phyloP scores from a whole-genome alignment of 768 basidiomycete species.

The Mycena latifolia region DNA sequence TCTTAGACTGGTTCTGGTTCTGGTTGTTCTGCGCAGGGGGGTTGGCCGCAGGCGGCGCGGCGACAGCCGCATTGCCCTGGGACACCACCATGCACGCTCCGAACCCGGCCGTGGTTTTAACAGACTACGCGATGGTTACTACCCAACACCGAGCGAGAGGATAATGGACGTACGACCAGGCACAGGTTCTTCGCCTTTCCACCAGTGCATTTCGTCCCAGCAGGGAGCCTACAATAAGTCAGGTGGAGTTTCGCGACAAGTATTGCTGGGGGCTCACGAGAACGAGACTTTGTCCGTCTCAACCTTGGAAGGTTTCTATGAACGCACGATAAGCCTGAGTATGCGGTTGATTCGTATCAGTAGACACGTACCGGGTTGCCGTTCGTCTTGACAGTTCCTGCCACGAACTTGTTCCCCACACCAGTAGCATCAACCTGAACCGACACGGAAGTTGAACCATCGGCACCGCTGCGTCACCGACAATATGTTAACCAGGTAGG shows the following conservation, averaged over 20 bases:
- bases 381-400: constrained; percentile 37
- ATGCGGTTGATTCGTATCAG: neutral
- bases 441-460: constrained; percentile 35
- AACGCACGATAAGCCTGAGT: neutral
- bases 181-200: constrained; percentile 59
- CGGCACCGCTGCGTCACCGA: constrained; percentile 23
- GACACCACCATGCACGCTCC: constrained; percentile 67
- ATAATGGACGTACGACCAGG: constrained; percentile 53
- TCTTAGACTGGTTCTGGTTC: constrained; percentile 31
- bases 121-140: constrained; percentile 44
- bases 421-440: constrained; percentile 35
- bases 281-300: constrained; percentile 58
- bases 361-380: constrained; percentile 33
- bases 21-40: constrained; percentile 37
- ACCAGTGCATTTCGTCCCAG: constrained; percentile 65
- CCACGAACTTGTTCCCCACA: constrained; percentile 29
- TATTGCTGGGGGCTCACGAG: constrained; percentile 29
- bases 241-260: neutral
- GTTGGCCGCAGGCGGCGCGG: constrained; percentile 35
- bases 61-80: constrained; percentile 40
- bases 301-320: constrained; percentile 52
- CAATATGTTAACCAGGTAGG: neutral
- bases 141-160: neutral
- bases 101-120: constrained; percentile 62
- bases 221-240: constrained; percentile 47